Percentiles rank a stretch among this genome's conserved stretches.
These are phyloP conservation scores for Serendipita sp. DNA, from an alignment of 1,284 basidiomycete species.

Conservation along the genomic window DNA sequence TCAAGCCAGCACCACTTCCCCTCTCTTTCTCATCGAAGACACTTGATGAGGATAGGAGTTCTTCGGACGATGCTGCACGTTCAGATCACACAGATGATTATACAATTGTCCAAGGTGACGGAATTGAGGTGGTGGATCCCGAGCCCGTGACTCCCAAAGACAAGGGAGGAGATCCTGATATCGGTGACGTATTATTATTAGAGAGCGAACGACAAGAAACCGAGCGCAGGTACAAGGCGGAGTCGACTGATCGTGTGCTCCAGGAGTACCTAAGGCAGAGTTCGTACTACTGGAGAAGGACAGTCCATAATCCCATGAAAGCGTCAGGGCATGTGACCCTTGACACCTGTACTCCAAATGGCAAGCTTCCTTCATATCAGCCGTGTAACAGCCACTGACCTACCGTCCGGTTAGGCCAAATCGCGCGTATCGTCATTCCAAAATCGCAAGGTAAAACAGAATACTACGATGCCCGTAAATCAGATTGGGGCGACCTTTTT, in stretches of 20 bases:
- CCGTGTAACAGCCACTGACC: slow-evolving; percentile 9
- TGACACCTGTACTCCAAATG: slow-evolving; percentile 75
- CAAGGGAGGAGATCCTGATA: neutral
- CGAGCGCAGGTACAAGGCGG: neutral
- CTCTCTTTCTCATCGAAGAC: neutral
- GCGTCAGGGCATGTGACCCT: slow-evolving; percentile 86
- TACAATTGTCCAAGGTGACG: neutral
- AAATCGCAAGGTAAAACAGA: slow-evolving; percentile 88
- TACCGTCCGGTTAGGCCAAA: slow-evolving; percentile 44
- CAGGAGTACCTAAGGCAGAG: slow-evolving; percentile 20
- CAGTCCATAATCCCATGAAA: slow-evolving; percentile 84
- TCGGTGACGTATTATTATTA: neutral
- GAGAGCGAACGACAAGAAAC: slow-evolving; percentile 5
- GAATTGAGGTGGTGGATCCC: neutral
- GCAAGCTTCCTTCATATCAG: slow-evolving; percentile 28
- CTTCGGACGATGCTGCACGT: neutral
- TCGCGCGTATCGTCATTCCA: slow-evolving; percentile 82
- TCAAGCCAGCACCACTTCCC: slow-evolving; percentile 10
- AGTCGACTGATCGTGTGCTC: slow-evolving; percentile 7
- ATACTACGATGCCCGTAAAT: slow-evolving; percentile 91
- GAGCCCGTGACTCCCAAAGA: neutral
- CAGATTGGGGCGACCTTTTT: slow-evolving; percentile 87
- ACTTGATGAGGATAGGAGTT: neutral
- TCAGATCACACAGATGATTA: neutral
- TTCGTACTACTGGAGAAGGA: slow-evolving; percentile 74